Percentiles rank a stretch among this genome's conserved stretches.
Evolutionary conservation across 768 basidiomycete species (phyloP).

Genomic region (Kwoniella europaea): DNA sequence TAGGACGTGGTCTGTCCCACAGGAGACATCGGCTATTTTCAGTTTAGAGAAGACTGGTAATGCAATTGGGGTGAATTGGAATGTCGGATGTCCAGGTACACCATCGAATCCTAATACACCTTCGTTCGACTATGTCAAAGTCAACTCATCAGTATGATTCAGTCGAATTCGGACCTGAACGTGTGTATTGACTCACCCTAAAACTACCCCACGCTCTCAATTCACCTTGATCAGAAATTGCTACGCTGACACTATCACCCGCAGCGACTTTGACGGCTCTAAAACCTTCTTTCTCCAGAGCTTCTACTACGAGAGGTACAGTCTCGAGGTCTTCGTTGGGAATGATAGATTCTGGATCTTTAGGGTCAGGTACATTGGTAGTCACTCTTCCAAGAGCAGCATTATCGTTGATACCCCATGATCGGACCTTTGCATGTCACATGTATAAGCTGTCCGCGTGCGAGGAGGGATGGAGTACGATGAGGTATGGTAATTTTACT

Average conservation of each 20-base stretch:
- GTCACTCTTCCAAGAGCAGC: slow-evolving; percentile 84
- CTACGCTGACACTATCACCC: slow-evolving; percentile 87
- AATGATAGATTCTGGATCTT: slow-evolving; percentile 54
- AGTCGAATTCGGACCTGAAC: too few species aligned
- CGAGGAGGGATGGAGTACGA: too few species aligned
- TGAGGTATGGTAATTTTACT: slow-evolving; percentile 55
- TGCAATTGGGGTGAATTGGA: slow-evolving; percentile 59
- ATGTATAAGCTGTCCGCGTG: not conserved
- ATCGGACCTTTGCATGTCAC: slow-evolving; percentile 39
- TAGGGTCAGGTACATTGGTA: slow-evolving; percentile 61
- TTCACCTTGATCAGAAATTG: slow-evolving; percentile 77
- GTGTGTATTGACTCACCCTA: slow-evolving; percentile 61
- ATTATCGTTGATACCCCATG: slow-evolving; percentile 71
- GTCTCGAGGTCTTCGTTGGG: slow-evolving; percentile 60
- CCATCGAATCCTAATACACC: slow-evolving; percentile 57
- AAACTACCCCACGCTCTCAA: slow-evolving; percentile 88
- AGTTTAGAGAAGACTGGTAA: slow-evolving; percentile 54
- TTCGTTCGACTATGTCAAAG: slow-evolving; percentile 54
- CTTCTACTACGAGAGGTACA: slow-evolving; percentile 59
- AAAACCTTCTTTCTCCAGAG: slow-evolving; percentile 77
- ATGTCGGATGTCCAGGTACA: slow-evolving; percentile 46
- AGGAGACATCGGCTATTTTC: slow-evolving; percentile 70
- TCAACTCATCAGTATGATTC: slow-evolving; percentile 16
- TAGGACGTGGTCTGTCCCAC: slow-evolving; percentile 86
- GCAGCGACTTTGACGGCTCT: slow-evolving; percentile 80